A percentile compares a stretch with the other conserved stretches of the same genome.
phyloP scores from a whole-genome alignment of 208 protist species.

The Angomonas deanei region DNA sequence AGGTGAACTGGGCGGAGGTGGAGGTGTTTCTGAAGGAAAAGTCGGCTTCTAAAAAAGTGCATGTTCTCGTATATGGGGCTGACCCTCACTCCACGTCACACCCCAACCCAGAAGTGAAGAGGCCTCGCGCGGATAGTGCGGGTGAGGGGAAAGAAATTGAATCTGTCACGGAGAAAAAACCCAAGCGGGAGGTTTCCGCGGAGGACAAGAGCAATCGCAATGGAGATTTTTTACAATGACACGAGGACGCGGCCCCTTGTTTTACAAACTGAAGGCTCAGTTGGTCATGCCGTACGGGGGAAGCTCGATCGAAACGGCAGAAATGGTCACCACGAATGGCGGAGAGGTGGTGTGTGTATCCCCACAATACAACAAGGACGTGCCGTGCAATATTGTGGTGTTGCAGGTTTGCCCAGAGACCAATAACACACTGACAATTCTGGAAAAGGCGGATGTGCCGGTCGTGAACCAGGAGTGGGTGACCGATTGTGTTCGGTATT shows the following conservation, averaged over 20 bases:
- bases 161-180: no score
- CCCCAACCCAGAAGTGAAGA: not conserved
- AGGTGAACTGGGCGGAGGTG: slow-evolving; percentile 11
- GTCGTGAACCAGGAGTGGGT: slow-evolving; percentile 18
- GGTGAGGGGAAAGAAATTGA: no score
- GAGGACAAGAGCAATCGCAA: no score
- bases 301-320: not conserved
- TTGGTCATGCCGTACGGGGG: not conserved
- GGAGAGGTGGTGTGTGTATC: not conserved
- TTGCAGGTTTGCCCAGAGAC: no score
- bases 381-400: not conserved
- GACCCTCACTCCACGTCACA: not conserved
- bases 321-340: not conserved
- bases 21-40: slow-evolving; percentile 6
- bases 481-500: slow-evolving; percentile 11
- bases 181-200: no score
- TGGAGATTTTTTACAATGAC: no score
- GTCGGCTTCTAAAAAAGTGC: slow-evolving; percentile 2
- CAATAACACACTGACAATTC: no score
- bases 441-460: no score
- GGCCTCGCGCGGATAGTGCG: not conserved
- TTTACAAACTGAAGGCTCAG: not conserved
- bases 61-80: slow-evolving; percentile 14
- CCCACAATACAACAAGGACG: not conserved
- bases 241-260: not conserved